Evolutionary conservation across 2,329 filamentous ascomycete genomes (phyloP).

Genomic region (Penicillium palitans): DNA sequence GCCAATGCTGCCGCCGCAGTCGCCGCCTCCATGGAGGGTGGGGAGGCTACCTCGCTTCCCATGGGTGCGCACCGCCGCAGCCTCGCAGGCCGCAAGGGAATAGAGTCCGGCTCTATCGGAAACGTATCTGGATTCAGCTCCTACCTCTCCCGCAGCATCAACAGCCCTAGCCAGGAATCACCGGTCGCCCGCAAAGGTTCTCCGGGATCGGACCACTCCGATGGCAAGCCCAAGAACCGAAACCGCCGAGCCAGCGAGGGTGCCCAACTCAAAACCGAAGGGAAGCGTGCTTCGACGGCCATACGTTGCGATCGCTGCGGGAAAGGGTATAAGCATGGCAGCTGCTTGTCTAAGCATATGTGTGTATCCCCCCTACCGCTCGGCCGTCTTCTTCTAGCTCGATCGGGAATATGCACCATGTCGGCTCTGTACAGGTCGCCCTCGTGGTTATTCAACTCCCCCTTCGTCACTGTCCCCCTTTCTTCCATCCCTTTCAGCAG

Average conservation of each 20-base stretch:
- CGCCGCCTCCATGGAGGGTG: conserved; percentile 67
- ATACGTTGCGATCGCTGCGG: conserved; percentile 96
- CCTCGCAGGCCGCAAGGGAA: conserved; percentile 49
- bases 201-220: conserved; percentile 35
- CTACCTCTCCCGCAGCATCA: conserved; percentile 44
- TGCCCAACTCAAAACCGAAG: conserved; percentile 78
- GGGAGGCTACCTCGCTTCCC: conserved; percentile 61
- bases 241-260: conserved; percentile 77
- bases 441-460: conserved; percentile 37
- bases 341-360: conserved; percentile 99
- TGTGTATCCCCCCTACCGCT: conserved; percentile 70
- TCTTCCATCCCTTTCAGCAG: conserved; percentile 29
- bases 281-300: conserved; percentile 77
- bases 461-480: conserved; percentile 29
- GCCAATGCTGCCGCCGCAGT: conserved; percentile 68
- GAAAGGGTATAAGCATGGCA: conserved; percentile 99
- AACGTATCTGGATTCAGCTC: conserved; percentile 43
- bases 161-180: conserved; percentile 36
- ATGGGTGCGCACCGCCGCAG: conserved; percentile 59
- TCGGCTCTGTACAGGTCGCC: conserved; percentile 43
- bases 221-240: conserved; percentile 53
- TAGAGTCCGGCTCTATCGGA: conserved; percentile 63
- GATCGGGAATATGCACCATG: conserved; percentile 44
- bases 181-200: conserved; percentile 43
- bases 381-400: conserved; percentile 39